A percentile compares a stretch with the other conserved stretches of the same genome.
Evolutionary conservation across 2,329 filamentous ascomycete genomes (phyloP).

Genomic region (Endocalyx cinctus): DNA sequence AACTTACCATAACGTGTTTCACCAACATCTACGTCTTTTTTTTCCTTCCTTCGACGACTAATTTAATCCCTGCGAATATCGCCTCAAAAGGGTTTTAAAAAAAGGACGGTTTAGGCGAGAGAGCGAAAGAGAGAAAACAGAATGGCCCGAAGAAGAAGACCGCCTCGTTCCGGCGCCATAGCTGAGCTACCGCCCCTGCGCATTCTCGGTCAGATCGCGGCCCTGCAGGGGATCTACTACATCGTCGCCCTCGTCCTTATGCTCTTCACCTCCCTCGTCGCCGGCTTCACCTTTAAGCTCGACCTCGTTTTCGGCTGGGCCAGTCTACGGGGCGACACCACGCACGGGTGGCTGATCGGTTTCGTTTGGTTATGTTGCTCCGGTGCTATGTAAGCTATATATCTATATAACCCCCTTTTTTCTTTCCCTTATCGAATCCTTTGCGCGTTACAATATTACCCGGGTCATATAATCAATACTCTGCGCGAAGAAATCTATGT

Average conservation of each 20-base stretch:
- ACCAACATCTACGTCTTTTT: too few species aligned
- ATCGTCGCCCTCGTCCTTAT: constrained; percentile 45
- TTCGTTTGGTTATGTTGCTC: constrained; percentile 53
- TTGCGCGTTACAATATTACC: too few species aligned
- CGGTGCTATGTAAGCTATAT: constrained; percentile 48
- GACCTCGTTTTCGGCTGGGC: constrained; percentile 56
- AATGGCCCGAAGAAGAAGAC: constrained; percentile 52
- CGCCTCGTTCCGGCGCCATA: constrained; percentile 56
- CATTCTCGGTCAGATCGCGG: constrained; percentile 55
- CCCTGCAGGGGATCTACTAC: constrained; percentile 54
- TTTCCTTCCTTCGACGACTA: too few species aligned
- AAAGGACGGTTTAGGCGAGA: too few species aligned
- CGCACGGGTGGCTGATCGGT: constrained; percentile 55
- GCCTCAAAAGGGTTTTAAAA: too few species aligned
- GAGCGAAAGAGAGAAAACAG: background rate
- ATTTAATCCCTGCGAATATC: too few species aligned
- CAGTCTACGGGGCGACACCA: constrained; percentile 56
- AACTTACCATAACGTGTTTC: too few species aligned
- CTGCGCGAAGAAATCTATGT: too few species aligned
- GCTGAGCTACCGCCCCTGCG: constrained; percentile 57
- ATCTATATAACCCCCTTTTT: too few species aligned
- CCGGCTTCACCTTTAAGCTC: constrained; percentile 49
- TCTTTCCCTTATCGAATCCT: too few species aligned
- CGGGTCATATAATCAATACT: too few species aligned
- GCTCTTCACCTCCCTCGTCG: constrained; percentile 54